phyloP scores from a whole-genome alignment of 495 filamentous ascomycete species.

The Penicillium coprophilum region DNA sequence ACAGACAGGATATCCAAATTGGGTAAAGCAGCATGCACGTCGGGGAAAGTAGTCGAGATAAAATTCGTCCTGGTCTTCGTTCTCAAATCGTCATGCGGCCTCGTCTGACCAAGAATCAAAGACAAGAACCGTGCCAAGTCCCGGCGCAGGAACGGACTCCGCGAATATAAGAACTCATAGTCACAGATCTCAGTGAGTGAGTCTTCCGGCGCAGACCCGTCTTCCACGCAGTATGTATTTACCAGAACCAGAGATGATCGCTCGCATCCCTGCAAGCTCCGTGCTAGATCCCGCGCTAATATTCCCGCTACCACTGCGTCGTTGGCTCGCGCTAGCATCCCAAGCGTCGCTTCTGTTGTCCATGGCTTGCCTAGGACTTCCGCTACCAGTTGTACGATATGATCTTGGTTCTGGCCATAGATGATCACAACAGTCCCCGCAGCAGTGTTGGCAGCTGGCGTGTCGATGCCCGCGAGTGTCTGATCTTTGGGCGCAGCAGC shows the following conservation, averaged over 20 bases:
- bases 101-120: constrained; percentile 71
- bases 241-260: constrained; percentile 57
- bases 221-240: constrained; percentile 70
- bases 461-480: background rate
- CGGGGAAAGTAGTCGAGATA: constrained; percentile 83
- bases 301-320: constrained; percentile 60
- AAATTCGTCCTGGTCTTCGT: constrained; percentile 75
- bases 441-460: constrained; percentile 4
- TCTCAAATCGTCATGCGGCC: constrained; percentile 70
- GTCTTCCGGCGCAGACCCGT: constrained; percentile 64
- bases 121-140: constrained; percentile 75
- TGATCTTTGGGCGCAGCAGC: background rate
- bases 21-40: constrained; percentile 77
- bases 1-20: constrained; percentile 84
- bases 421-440: constrained; percentile 54
- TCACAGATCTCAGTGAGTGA: constrained; percentile 63
- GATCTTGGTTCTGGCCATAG: constrained; percentile 59
- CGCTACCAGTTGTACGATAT: constrained; percentile 65
- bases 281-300: constrained; percentile 49
- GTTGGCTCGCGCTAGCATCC: constrained; percentile 47
- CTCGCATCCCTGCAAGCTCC: constrained; percentile 49
- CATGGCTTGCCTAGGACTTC: constrained; percentile 68
- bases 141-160: constrained; percentile 66
- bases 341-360: constrained; percentile 53
- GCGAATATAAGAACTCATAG: constrained; percentile 81